These are phyloP conservation scores for Apocynum venetum DNA, from an alignment of 257 asterid species.

Conservation along the genomic window DNA sequence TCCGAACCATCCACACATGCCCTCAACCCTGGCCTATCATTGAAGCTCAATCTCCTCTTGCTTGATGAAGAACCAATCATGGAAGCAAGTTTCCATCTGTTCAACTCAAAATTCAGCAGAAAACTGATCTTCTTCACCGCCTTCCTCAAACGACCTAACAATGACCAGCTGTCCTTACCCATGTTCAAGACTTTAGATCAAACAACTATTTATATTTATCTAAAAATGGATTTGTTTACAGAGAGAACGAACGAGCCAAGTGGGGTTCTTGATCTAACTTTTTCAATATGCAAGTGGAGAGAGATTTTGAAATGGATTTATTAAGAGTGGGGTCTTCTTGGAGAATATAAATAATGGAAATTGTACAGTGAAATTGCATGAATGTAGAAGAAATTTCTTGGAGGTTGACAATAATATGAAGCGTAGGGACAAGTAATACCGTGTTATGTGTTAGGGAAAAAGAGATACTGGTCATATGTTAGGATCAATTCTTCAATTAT, in stretches of 20 bases:
- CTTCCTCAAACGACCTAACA: conserved; percentile 55
- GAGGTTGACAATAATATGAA: conserved; percentile 6
- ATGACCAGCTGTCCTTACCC: conserved; percentile 36
- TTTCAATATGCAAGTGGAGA: not conserved
- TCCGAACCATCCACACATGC: conserved; percentile 33
- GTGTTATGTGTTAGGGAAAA: conserved; percentile 10
- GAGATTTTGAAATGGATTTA: not conserved
- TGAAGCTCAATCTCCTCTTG: conserved; percentile 57
- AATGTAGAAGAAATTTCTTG: conserved; percentile 15
- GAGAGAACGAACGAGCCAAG: not conserved
- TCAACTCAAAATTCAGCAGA: conserved; percentile 44
- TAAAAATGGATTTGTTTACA: no score
- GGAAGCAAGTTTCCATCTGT: conserved; percentile 56
- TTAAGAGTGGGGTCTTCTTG: not conserved
- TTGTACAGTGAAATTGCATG: not conserved
- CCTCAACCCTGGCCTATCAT: conserved; percentile 47
- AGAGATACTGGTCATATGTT: not conserved
- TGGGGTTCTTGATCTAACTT: not conserved
- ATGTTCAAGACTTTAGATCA: conserved; percentile 11
- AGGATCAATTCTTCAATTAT: not conserved
- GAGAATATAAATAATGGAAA: not conserved
- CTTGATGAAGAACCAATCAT: conserved; percentile 45
- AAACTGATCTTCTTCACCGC: conserved; percentile 77
- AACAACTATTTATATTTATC: not conserved
- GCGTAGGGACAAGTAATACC: conserved; percentile 27